A percentile compares a stretch with the other conserved stretches of the same genome.
Conservation (phyloP, 768 basidiomycete species). For the Cyclocybe cylindracea region DNA sequence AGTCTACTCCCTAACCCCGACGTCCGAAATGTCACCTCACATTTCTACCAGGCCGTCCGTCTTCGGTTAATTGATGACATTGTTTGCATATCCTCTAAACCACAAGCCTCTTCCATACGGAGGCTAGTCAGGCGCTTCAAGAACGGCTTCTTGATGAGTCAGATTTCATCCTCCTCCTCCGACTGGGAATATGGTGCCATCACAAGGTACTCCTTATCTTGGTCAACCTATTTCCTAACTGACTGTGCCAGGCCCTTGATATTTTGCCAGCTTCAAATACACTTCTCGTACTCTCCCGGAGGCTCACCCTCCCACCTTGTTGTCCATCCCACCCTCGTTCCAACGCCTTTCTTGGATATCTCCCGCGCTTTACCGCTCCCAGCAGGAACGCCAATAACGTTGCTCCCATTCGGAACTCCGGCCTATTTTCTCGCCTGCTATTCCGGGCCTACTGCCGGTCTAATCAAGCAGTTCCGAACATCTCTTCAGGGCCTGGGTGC, state of each 20-base stretch:
- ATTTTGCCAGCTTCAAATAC: constrained; percentile 60
- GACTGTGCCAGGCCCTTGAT: constrained; percentile 51
- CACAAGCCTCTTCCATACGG: constrained; percentile 15
- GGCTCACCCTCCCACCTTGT: constrained; percentile 44
- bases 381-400: constrained; percentile 65
- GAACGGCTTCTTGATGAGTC: constrained; percentile 64
- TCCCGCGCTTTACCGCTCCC: constrained; percentile 41
- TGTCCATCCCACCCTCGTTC: constrained; percentile 61
- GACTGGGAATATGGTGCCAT: constrained; percentile 64
- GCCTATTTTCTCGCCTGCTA: constrained; percentile 77
- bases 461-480: constrained; percentile 63
- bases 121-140: constrained; percentile 51
- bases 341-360: constrained; percentile 62
- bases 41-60: constrained; percentile 68
- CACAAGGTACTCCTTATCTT: constrained; percentile 38
- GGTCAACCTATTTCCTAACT: constrained; percentile 7
- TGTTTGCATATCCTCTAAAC: constrained; percentile 35
- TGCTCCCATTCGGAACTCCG: constrained; percentile 72
- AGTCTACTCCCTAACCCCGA: constrained; percentile 38
- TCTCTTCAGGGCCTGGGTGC: constrained; percentile 66
- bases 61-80: constrained; percentile 55
- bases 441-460: constrained; percentile 61
- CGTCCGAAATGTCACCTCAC: constrained; percentile 42
- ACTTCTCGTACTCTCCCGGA: constrained; percentile 33
- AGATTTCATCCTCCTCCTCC: constrained; percentile 34